Evolutionary conservation across 768 basidiomycete species (phyloP).

Genomic region (Hortiboletus flavorubellus): DNA sequence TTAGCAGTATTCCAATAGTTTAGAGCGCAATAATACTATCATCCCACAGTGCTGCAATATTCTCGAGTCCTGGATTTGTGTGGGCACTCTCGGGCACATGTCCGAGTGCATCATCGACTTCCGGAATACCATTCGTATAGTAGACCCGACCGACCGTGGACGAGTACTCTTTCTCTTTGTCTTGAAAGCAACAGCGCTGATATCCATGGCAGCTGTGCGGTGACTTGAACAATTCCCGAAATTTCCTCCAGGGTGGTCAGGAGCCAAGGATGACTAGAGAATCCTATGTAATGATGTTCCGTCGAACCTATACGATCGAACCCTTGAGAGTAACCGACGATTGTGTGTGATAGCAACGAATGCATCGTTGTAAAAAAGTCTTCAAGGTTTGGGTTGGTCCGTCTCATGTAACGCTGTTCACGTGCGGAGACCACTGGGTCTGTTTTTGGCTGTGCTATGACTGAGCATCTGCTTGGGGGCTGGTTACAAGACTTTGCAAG

Average conservation of each 20-base stretch:
- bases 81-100: background rate
- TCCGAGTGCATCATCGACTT: background rate
- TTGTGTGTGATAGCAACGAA: background rate
- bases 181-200: background rate
- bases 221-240: background rate
- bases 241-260: background rate
- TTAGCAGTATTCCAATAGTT: too few relatives aligned
- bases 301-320: background rate
- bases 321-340: background rate
- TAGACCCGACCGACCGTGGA: background rate
- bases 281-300: background rate
- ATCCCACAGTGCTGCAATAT: too few relatives aligned
- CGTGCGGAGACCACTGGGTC: conserved; percentile 5
- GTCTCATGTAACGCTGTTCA: too few relatives aligned
- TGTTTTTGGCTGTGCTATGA: conserved; percentile 37
- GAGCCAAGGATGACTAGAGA: background rate
- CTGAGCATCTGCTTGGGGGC: conserved; percentile 31
- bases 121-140: background rate
- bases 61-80: background rate
- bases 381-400: background rate
- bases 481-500: conserved; percentile 37
- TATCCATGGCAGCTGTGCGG: background rate
- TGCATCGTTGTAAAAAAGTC: background rate
- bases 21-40: too few relatives aligned
- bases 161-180: background rate